A percentile compares a stretch with the other conserved stretches of the same genome.
These are phyloP conservation scores for Eucalyptus pauciflora DNA, from an alignment of 345 rosid genomes.

Conservation along the genomic window DNA sequence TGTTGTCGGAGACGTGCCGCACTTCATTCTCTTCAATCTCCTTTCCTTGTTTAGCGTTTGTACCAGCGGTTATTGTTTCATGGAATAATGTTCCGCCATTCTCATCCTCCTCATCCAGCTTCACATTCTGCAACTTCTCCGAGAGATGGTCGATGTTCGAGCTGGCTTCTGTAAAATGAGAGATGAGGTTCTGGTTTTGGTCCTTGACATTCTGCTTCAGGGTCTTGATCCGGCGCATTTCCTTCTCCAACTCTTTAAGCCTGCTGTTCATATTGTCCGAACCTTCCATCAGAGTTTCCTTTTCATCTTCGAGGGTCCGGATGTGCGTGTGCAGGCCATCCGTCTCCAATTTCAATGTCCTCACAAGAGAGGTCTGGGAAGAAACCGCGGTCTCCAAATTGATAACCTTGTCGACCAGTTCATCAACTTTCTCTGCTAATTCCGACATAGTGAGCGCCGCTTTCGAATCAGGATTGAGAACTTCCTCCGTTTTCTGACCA, in stretches of 20 bases:
- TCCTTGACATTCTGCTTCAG: constrained; percentile 32
- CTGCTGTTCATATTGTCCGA: constrained; percentile 24
- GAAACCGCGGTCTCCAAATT: constrained; percentile 42
- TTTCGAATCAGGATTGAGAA: constrained; percentile 10
- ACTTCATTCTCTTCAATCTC: neutral
- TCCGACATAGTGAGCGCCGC: constrained; percentile 27
- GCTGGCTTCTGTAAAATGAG: constrained; percentile 40
- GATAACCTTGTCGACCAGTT: constrained; percentile 64
- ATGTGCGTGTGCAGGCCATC: constrained; percentile 40
- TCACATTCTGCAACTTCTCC: constrained; percentile 33
- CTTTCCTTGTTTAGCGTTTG: neutral
- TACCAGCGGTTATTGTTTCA: neutral
- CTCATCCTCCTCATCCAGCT: constrained; percentile 41
- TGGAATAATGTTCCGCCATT: constrained; percentile 1
- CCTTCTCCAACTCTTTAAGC: constrained; percentile 49
- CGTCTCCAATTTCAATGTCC: constrained; percentile 45
- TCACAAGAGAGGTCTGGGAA: constrained; percentile 54
- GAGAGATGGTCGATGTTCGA: constrained; percentile 31
- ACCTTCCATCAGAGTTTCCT: constrained; percentile 27
- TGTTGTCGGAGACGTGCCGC: neutral
- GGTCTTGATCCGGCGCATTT: constrained; percentile 30
- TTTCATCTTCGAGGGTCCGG: constrained; percentile 46
- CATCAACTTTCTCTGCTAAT: constrained; percentile 62
- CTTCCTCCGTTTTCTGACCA: constrained; percentile 13
- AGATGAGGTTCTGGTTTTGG: constrained; percentile 34